Percentiles rank a stretch among this genome's conserved stretches.
Evolutionary conservation across 1,284 basidiomycete genomes (phyloP).

Genomic region (Lentinus polychrous): DNA sequence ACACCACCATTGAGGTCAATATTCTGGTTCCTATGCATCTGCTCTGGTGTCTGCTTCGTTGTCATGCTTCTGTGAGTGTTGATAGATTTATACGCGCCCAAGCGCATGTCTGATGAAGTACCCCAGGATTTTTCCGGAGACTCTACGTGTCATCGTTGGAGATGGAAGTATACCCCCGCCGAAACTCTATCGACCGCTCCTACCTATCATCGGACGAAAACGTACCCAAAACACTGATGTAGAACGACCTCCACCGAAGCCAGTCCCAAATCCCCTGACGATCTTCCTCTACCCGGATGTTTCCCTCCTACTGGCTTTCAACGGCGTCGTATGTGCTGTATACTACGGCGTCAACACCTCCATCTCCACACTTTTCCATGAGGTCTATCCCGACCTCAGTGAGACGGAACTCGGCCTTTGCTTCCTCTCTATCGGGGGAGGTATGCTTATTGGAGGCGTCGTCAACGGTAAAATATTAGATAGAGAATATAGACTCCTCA

Average conservation of each 20-base stretch:
- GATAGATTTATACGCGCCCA: not conserved
- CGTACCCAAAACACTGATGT: constrained; percentile 12
- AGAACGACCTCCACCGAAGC: constrained; percentile 26
- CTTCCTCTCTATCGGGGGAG: constrained; percentile 61
- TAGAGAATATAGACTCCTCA: constrained; percentile 42
- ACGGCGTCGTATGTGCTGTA: constrained; percentile 49
- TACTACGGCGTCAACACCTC: constrained; percentile 63
- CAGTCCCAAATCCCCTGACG: constrained; percentile 50
- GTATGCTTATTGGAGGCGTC: constrained; percentile 43
- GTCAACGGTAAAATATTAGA: constrained; percentile 50
- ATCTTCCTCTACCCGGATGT: constrained; percentile 57
- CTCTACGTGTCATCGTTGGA: constrained; percentile 45
- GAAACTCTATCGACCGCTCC: constrained; percentile 41
- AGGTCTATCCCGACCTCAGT: constrained; percentile 51
- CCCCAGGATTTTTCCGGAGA: constrained; percentile 41
- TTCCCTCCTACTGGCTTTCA: constrained; percentile 54
- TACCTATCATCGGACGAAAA: constrained; percentile 45
- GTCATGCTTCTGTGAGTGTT: constrained; percentile 46
- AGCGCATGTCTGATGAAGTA: not conserved
- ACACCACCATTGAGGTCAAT: constrained; percentile 46
- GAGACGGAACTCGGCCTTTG: constrained; percentile 65
- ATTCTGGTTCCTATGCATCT: constrained; percentile 75
- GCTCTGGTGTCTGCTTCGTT: constrained; percentile 45
- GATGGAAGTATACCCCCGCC: constrained; percentile 48
- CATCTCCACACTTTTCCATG: constrained; percentile 55